Base-by-base conservation (phyloP, 2,329 filamentous ascomycete genomes). In the Verruconis gallopava region DNA sequence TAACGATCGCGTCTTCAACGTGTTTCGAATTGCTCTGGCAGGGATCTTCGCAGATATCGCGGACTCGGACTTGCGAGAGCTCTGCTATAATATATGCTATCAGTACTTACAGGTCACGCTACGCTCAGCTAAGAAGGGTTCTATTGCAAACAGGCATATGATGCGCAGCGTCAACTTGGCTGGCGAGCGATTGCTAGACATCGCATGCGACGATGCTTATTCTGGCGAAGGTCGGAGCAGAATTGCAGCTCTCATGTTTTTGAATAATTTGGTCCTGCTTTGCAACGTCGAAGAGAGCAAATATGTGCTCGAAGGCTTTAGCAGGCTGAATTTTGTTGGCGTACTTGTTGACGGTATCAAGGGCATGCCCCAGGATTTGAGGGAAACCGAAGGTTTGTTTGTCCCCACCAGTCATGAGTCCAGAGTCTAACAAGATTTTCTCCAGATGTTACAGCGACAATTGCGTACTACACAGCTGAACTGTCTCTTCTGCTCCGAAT, bases 141-240 rank as follows among this genome's bases (percentile, higher is more conserved):
- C 47, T 9, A 22, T 58, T 11, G 54, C 64, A 40, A 61, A 59
- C 18, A 61, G 61, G 37, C 71, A 77, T 46, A 75, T 64, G 37
- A 69, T 77, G 32, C 73, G 83, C 55, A 79, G 82, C 1, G 72
- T 93, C 50, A 85, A 84, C 57, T 76, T 80, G 3, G 78, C 85
- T 35, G 88, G 91, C 30, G 82, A 85, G 52, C 73, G 82, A 42
- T 68, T 96, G 30, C 73, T 96, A 46, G 85, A 89, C 51, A 77
- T 85, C 19, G 71, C 95, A 34, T 95, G 88, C 55, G 91, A 98
- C 54, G 91, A 98, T 63, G 88, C 86, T 15, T 89, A 88, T 57
- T 79, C 81, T 45, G 85, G 86, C 30, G 81, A 89, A 53, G 73
- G 82, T 28, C 74, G 72, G 11, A 93, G 85, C 58, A 83, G 93